Evolutionary conservation across 2,329 filamentous ascomycete genomes (phyloP), one percentile per base, ranked within the genome.

Genomic region (Diaporthe capsici): DNA sequence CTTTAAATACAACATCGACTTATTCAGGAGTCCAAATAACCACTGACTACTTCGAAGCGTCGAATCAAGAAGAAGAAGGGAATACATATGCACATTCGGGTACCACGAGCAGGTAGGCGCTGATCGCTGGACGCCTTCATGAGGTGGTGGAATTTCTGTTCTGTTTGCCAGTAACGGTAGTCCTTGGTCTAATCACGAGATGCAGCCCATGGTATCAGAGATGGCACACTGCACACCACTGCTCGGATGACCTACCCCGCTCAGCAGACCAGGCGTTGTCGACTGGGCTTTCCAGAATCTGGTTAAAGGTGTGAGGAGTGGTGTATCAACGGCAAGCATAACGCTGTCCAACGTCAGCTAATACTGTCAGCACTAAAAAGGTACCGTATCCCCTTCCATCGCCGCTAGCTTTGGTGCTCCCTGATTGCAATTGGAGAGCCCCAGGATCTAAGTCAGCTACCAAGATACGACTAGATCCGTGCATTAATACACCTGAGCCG

Each of bases 21-120:
- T 20, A 2, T 44, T 7, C 6, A 20, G 17, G 5, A 8, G 17
- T 20, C 5, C 13, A 0, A 44, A 20, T 15, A 44, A 2, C 42
- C 6, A 20, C 15, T 20, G 17, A 20, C 6, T 44, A 15, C 15
- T 17, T 0, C 1, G 6, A 0, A 8, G 3, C 7, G 0, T 44
- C 42, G 4, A 39, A 0, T 12, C 37, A 44, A 20, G 20, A 7
- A 6, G 42, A 44, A 44, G 1, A 44, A 17, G 5, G 0, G 4
- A 44, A 17, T 13, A 44, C 42, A 44, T 0, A 4, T 4, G 15
- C 15, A 17, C 12, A 2, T 44, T 15, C 15, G 15, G 15, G 1
- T 44, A 17, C 42, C 42, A 20, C 6, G 15, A 44, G 17, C 6
- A 20, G 15, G 5, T 1, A 20, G 42, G 42, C 42, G 1, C 17